These are phyloP conservation scores for Arthrobotrys entomopaga DNA, from an alignment of 2,329 filamentous ascomycete genomes.

Conservation along the genomic window DNA sequence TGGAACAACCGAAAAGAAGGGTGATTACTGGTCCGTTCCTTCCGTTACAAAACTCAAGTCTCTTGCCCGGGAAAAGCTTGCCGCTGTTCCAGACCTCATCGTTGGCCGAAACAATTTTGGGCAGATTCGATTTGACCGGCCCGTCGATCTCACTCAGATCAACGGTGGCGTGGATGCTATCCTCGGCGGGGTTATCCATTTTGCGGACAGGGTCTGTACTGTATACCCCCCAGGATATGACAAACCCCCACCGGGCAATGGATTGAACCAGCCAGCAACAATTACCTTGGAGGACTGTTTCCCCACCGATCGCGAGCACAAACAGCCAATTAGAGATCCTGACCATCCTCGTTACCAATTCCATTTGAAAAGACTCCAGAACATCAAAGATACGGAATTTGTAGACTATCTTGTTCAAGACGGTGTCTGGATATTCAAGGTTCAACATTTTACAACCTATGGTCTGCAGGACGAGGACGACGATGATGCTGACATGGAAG, in stretches of 20 bases:
- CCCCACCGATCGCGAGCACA: constrained; percentile 76
- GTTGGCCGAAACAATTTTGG: constrained; percentile 87
- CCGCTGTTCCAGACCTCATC: constrained; percentile 77
- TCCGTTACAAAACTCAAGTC: constrained; percentile 77
- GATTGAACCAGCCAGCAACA: constrained; percentile 87
- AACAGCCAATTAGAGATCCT: constrained; percentile 62
- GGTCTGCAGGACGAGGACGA: constrained; percentile 81
- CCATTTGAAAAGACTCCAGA: constrained; percentile 83
- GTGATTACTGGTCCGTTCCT: constrained; percentile 87
- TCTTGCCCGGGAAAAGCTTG: constrained; percentile 82
- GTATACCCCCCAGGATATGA: constrained; percentile 80
- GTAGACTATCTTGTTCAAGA: constrained; percentile 80
- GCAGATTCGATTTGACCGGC: constrained; percentile 79
- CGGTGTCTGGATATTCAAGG: constrained; percentile 88
- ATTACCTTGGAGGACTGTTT: constrained; percentile 93
- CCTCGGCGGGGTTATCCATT: constrained; percentile 77
- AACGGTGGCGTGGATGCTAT: constrained; percentile 80
- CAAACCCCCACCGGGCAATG: constrained; percentile 86
- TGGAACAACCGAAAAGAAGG: constrained; percentile 69
- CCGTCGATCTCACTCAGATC: constrained; percentile 80
- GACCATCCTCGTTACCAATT: constrained; percentile 74
- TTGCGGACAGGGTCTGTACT: constrained; percentile 81
- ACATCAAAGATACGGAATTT: constrained; percentile 82
- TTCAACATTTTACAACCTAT: constrained; percentile 98
- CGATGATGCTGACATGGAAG: constrained; percentile 64